Conservation (phyloP, 164 flowering plant species). For the Liriodendron chinense region DNA sequence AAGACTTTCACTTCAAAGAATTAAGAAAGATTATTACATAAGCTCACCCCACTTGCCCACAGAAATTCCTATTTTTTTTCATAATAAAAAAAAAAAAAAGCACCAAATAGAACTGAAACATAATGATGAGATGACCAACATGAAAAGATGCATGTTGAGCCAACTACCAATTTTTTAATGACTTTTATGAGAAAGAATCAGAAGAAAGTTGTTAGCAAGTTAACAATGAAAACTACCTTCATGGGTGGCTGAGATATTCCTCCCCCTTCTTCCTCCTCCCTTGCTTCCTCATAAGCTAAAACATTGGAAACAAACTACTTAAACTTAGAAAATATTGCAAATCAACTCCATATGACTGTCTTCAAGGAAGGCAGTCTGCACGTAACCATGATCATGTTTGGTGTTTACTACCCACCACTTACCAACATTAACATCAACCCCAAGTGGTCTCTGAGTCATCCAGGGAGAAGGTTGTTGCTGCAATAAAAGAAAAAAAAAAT, state of each 20-base stretch:
- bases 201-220: background rate
- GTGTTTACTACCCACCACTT: constrained; percentile 24
- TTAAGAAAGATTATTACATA: too few species aligned
- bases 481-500: constrained; percentile 1
- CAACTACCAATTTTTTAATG: too few species aligned
- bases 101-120: background rate
- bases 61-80: too few species aligned
- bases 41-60: too few species aligned
- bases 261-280: constrained; percentile 65
- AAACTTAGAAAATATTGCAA: background rate
- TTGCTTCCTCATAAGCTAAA: constrained; percentile 87
- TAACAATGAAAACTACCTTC: constrained; percentile 44
- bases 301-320: constrained; percentile 8
- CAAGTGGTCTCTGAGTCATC: constrained; percentile 72
- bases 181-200: background rate
- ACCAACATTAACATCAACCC: constrained; percentile 96
- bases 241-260: constrained; percentile 54
- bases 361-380: background rate
- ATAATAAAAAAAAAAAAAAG: background rate
- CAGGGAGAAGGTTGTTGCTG: constrained; percentile 82
- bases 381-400: background rate
- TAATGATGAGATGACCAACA: background rate
- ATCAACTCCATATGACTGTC: background rate
- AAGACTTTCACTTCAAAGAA: too few species aligned
- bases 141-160: too few species aligned